Conservation (phyloP, 331 rosid species). For the Quercus phellos region DNA sequence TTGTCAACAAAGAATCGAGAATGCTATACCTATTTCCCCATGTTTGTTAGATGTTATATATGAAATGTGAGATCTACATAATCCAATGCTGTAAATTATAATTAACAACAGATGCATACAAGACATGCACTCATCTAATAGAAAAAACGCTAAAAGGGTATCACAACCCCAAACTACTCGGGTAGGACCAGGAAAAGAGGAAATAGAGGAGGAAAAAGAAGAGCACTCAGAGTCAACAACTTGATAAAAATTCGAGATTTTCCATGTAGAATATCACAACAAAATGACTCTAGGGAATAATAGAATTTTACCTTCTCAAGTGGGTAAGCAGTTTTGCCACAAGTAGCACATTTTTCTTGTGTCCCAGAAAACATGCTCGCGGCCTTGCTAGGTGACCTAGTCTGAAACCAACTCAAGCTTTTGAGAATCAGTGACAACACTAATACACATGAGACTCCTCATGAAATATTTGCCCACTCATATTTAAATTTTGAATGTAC, state of each 20-base stretch:
- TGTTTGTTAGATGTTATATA: background rate
- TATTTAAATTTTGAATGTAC: slow-evolving; percentile 4
- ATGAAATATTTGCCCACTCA: background rate
- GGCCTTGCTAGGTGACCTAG: slow-evolving; percentile 92
- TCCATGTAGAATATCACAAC: background rate
- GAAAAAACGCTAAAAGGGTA: background rate
- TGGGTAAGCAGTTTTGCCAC: slow-evolving; percentile 94
- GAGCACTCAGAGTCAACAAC: background rate
- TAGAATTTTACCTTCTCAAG: slow-evolving; percentile 75
- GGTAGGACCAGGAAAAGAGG: background rate
- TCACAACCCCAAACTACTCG: background rate
- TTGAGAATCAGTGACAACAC: slow-evolving; percentile 17
- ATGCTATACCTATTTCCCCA: background rate
- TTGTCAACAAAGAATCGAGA: background rate
- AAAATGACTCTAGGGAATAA: slow-evolving; percentile 10
- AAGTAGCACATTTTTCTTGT: slow-evolving; percentile 93
- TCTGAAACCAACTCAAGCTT: slow-evolving; percentile 52
- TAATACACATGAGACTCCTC: background rate
- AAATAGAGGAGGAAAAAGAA: background rate
- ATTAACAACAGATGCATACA: background rate
- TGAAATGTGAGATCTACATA: background rate
- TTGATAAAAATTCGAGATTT: background rate
- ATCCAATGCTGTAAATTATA: background rate
- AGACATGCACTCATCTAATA: background rate
- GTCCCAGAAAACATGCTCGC: slow-evolving; percentile 98